Percentiles rank a stretch among this genome's conserved stretches.
Conservation (phyloP, 148 eudicot genomes). For the Euryodendron excelsum region DNA sequence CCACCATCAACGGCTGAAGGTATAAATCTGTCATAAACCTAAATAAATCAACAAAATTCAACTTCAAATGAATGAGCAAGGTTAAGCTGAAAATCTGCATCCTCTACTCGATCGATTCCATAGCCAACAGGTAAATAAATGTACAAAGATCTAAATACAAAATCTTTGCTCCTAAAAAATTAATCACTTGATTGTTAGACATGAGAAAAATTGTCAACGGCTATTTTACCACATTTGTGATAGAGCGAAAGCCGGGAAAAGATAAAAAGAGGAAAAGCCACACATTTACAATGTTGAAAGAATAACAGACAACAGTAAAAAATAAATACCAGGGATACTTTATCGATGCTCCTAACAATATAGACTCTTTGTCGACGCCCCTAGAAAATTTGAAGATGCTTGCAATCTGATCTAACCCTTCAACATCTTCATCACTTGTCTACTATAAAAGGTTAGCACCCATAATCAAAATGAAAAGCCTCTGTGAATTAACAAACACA, state of each 20-base stretch:
- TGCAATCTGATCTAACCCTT: neutral
- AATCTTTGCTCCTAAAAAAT: constrained; percentile 2
- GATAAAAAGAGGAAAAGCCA: too few relatives aligned
- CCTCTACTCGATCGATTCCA: too few relatives aligned
- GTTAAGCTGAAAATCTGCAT: too few relatives aligned
- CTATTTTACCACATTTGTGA: constrained; percentile 20
- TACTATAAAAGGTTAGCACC: neutral
- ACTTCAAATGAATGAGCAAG: too few relatives aligned
- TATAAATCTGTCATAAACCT: too few relatives aligned
- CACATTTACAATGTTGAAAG: too few relatives aligned
- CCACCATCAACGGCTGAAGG: too few relatives aligned
- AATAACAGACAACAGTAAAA: neutral
- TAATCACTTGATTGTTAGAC: neutral
- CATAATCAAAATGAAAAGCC: too few relatives aligned
- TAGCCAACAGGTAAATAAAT: too few relatives aligned
- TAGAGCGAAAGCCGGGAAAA: neutral
- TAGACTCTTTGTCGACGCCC: too few relatives aligned
- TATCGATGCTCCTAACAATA: neutral
- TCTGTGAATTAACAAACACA: too few relatives aligned
- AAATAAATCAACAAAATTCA: too few relatives aligned
- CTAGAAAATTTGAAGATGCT: neutral
- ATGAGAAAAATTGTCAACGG: constrained; percentile 1
- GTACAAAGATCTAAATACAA: neutral
- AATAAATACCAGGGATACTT: constrained; percentile 4
- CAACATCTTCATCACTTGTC: neutral